A percentile compares a stretch with the other conserved stretches of the same genome.
These are phyloP conservation scores for Actinidia polygama DNA, from an alignment of 179 eudicot species.

Conservation along the genomic window DNA sequence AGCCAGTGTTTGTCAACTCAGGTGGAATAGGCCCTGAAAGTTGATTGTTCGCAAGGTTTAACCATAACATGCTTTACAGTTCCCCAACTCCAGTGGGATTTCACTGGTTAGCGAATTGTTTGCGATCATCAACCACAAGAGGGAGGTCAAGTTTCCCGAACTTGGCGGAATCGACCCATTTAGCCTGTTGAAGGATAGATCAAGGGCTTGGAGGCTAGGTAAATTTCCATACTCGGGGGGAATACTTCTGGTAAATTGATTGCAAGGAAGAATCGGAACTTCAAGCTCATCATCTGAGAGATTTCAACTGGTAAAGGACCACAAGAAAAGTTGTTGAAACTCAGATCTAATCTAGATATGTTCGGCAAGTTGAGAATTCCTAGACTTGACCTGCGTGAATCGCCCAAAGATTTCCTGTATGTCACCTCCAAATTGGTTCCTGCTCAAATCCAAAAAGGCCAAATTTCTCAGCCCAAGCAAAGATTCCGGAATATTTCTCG, in stretches of 20 bases:
- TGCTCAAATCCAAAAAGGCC: conserved; percentile 71
- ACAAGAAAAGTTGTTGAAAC: conserved; percentile 70
- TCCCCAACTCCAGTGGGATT: conserved; percentile 83
- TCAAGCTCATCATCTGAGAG: conserved; percentile 56
- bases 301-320: conserved; percentile 74
- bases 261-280: conserved; percentile 67
- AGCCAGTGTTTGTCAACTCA: conserved; percentile 66
- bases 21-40: conserved; percentile 68
- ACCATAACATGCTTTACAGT: conserved; percentile 88
- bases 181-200: conserved; percentile 73
- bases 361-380: conserved; percentile 63
- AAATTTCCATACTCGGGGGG: conserved; percentile 76
- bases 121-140: conserved; percentile 95
- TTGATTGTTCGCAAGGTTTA: conserved; percentile 77
- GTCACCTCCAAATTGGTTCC: conserved; percentile 63
- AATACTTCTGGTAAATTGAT: conserved; percentile 67
- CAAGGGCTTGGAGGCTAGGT: conserved; percentile 72
- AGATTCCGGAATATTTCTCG: conserved; percentile 67
- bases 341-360: conserved; percentile 68
- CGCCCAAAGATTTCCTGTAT: conserved; percentile 71
- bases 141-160: conserved; percentile 73
- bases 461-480: conserved; percentile 55
- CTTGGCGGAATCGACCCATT: conserved; percentile 74
- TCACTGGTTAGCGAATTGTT: conserved; percentile 73
- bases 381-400: conserved; percentile 57